Base-by-base conservation (phyloP, 192 early-diverging fungal genomes). In the Allomyces macrogynus region DNA sequence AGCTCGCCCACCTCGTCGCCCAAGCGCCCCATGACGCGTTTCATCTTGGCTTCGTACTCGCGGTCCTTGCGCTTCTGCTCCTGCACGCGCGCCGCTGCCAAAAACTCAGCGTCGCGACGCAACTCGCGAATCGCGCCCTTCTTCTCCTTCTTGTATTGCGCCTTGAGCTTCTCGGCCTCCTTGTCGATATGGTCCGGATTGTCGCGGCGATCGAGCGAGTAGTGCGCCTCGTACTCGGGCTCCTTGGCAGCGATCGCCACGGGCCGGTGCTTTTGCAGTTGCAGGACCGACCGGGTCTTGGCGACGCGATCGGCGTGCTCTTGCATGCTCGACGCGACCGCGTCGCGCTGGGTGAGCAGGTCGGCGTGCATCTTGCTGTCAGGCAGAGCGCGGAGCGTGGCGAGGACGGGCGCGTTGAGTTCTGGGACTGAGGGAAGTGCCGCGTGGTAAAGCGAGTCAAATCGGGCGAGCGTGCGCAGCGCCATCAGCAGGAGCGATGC, bases 121-220 rank as follows among this genome's bases (percentile, higher is more conserved):
- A 99, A 73, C 75, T 99, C 96, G 24, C 96, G 85, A 60, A 92
- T 81, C 23, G 93, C 93, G n/a, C 95, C 92, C 71, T 96, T 91
- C 72, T 82, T 81, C 71, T 99, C 96, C 76, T 89, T 87, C 76
- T 90, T 93, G 74, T 89, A 80, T 74, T 92, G 86, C 10, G 80
- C 70, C 32, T 87, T 73, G 62, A 95, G 73, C 75, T 95, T 96
- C 64, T 82, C 75, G 27, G 74, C 67, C 73, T 90, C 80, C 64
- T 79, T 79, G 61, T 86, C 84, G 32, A 86, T 85, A 61, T 82
- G 75, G 71, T 93, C 84, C 23, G 86, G 82, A 70, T 93, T 89
- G 67, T 90, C 86, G 70, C 84, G 79, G 57, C 77, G 76, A 64
- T 97, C 94, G 63, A 93, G 65, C 23, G 88, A 96, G 75, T 97